Evolutionary conservation across 139 green algal species (phyloP), one percentile per base, ranked within the genome.

Genomic region (Closterium sp.): DNA sequence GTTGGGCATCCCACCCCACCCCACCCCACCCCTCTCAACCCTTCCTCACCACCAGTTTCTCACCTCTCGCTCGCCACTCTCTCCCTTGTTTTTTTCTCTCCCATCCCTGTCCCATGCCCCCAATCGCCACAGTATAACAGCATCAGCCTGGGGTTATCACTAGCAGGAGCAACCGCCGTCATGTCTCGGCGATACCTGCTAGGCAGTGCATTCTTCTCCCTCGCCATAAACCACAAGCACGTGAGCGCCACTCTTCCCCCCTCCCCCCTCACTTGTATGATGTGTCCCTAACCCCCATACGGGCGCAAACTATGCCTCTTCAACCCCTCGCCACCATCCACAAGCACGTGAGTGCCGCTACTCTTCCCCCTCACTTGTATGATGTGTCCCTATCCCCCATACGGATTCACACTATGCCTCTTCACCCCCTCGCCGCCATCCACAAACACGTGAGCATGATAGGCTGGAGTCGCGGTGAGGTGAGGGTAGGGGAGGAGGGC

Each of bases 151-250:
- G 97, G 97, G 0, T 92, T 98, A 84, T 90, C 96, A 88, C 95
- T 95, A 11, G 87, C 84, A 27, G 94, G 92, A 30, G 92, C 79
- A 11, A 90, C 93, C 73, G 86, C 88, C 62, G 50, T 96, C n/a
- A 70, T 94, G 19, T 19, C 6, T 73, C 70, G 92, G 19, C 73
- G 45, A 94, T 38, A 97, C 93, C n/a, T 96, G 19, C 30, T 97
- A 31, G 97, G 92, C 2, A 87, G 89, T 28, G 79, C 97, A 1
- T 95, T 99, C 10, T 99, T 97, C 95, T 96, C 94, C 90, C 50
- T 97, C 27, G 94, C 97, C 1, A 91, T 99, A 0, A 98, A 98
- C 93, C 97, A 99, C 97, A 99, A 99, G 86, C 93, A 95, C 19
- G 92, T 94, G n/a, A 92, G 87, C 27, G 73, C 27, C 9, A 9